Evolutionary conservation across 2,329 filamentous ascomycete genomes (phyloP), one percentile per base, ranked within the genome.

Genomic region (Exophiala calicioides): DNA sequence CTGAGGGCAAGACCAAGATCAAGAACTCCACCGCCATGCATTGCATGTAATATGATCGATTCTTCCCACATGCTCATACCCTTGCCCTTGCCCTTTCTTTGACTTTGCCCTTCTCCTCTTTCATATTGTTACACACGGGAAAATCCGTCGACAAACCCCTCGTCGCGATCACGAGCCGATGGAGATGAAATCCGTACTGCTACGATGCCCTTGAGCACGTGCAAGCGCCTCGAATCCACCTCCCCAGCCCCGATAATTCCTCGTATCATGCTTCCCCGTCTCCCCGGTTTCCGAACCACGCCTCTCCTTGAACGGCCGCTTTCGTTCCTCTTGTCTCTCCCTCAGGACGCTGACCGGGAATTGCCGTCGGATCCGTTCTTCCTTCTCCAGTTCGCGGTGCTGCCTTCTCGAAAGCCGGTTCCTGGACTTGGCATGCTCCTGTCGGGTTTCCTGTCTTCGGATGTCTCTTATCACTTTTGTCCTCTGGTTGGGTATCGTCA

Each of bases 301-400:
- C 35, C 33, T 38, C 34, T 46, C 35, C 24, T 32, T 31, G 18
- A 18, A n/a, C n/a, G n/a, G 24, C 15, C 27, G 23, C 19, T 20
- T 21, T 15, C 39, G 21, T 39, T 2, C 18, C 20, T 33, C 29
- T 37, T 24, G 18, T 15, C 34, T 41, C 12, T 31, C 29, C 10
- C 41, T 37, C 19, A 52, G 26, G 16, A 52, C 39, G 33, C 50
- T 48, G 33, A 20, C 32, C 4, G 51, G 51, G 24, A 53, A 53
- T 29, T 50, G 46, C 5, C 34, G 31, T 8, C 52, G 39, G 37
- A 52, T 44, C 6, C 35, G 31, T n/a, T 49, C 44, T 37, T 50
- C 50, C 29, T 51, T 53, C 16, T 31, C 16, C 4, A 51, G 18
- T 34, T 56, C 53, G 8, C 36, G 35, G 41, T 47, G 51, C 37